These are phyloP conservation scores for Cetraspora pellucida DNA, from an alignment of 192 early-diverging fungal species.

Conservation along the genomic window DNA sequence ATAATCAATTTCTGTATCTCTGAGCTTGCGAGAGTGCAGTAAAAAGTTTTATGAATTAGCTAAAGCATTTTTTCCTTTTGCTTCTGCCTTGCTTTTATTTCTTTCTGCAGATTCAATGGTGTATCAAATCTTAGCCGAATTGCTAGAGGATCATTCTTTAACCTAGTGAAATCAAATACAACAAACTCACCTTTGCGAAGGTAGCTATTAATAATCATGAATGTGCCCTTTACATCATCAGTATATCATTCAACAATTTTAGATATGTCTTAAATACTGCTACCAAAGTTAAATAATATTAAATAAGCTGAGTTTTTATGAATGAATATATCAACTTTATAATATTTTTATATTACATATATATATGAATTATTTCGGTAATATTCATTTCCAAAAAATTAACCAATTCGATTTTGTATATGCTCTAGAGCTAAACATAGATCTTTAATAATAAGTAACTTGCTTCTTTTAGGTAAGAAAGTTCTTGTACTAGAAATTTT, in stretches of 20 bases:
- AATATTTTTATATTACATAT: constrained; percentile 23
- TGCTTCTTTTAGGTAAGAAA: constrained; percentile 21
- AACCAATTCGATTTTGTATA: constrained; percentile 19
- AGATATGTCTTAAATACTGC: constrained; percentile 19
- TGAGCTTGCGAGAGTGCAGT: no score
- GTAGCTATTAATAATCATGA: background rate
- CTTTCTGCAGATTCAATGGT: no score
- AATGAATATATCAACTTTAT: constrained; percentile 19
- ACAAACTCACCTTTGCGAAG: background rate
- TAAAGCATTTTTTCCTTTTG: no score
- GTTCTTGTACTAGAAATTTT: no score
- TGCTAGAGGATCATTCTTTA: no score
- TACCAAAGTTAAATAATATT: constrained; percentile 24
- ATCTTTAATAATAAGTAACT: constrained; percentile 13
- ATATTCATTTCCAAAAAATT: constrained; percentile 14
- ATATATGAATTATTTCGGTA: no score
- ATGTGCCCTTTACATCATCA: background rate
- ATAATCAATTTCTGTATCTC: no score
- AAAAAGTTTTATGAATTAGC: no score
- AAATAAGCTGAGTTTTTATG: background rate
- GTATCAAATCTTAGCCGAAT: no score
- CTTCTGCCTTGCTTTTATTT: no score
- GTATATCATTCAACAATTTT: constrained; percentile 1
- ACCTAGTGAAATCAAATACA: no score
- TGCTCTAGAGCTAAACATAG: no score